Evolutionary conservation across 192 early-diverging fungal genomes (phyloP).

Genomic region (Coemansia sp.): DNA sequence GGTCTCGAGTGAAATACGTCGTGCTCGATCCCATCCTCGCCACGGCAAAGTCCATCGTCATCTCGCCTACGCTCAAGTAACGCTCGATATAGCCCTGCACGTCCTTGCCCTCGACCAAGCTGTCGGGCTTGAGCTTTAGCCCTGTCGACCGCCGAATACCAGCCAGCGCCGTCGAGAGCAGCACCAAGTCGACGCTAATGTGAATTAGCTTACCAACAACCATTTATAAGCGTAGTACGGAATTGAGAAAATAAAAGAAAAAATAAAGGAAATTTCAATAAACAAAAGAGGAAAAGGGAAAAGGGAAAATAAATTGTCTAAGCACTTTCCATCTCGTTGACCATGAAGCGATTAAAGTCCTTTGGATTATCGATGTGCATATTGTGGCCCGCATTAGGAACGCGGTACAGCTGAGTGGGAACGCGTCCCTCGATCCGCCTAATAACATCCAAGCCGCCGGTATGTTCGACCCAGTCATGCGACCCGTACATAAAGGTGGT

Average conservation of each 20-base stretch:
- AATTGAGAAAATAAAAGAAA: not conserved
- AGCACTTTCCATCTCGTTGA: constrained; percentile 55
- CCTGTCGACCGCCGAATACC: constrained; percentile 48
- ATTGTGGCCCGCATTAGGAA: constrained; percentile 77
- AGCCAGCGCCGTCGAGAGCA: constrained; percentile 43
- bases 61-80: constrained; percentile 39
- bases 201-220: constrained; percentile 38
- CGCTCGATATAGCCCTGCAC: constrained; percentile 33
- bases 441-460: constrained; percentile 66
- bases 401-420: constrained; percentile 45
- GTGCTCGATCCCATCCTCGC: constrained; percentile 25
- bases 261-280: constrained; percentile 6
- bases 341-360: constrained; percentile 67
- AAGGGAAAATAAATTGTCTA: not conserved
- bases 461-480: constrained; percentile 91
- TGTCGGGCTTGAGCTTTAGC: constrained; percentile 31
- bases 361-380: constrained; percentile 85
- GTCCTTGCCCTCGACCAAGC: constrained; percentile 36
- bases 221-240: constrained; percentile 4
- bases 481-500: constrained; percentile 79
- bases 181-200: constrained; percentile 45
- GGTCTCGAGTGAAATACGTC: constrained; percentile 24
- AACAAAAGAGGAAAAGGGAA: not conserved
- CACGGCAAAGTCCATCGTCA: constrained; percentile 24
- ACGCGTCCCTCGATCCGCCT: constrained; percentile 59